Conservation (phyloP, 2,329 filamentous ascomycete genomes). For the Cadophora malorum region DNA sequence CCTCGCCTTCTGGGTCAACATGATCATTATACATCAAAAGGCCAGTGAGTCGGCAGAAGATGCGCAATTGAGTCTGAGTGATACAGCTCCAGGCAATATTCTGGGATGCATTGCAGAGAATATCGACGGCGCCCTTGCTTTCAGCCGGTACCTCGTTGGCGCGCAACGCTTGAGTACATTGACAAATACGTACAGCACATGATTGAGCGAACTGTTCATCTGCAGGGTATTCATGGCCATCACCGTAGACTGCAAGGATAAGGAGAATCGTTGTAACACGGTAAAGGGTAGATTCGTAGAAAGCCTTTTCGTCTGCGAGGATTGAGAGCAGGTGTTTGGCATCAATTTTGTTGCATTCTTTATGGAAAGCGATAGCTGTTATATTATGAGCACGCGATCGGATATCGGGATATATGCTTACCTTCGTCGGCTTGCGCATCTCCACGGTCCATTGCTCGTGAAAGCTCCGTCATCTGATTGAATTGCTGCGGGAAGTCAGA, state of each 20-base stretch:
- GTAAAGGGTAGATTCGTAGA: background rate
- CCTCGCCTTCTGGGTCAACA: background rate
- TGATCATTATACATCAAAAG: background rate
- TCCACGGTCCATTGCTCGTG: background rate
- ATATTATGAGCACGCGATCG: background rate
- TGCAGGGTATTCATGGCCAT: background rate
- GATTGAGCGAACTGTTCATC: background rate
- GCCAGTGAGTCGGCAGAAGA: background rate
- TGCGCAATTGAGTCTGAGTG: background rate
- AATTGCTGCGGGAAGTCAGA: background rate
- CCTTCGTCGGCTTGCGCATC: background rate
- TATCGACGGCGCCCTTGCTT: background rate
- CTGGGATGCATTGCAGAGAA: background rate
- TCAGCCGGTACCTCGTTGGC: background rate
- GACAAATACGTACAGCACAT: background rate
- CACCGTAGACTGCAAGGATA: background rate
- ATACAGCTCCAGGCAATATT: background rate
- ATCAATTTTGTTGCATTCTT: background rate
- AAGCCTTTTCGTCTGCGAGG: background rate
- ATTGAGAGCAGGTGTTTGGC: background rate
- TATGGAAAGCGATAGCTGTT: background rate
- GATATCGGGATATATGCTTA: background rate
- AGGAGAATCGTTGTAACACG: background rate
- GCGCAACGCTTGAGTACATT: no score
- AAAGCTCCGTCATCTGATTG: background rate